Base-by-base conservation (phyloP, 2,329 filamentous ascomycete genomes). In the Pseudogymnoascus verrucosus region DNA sequence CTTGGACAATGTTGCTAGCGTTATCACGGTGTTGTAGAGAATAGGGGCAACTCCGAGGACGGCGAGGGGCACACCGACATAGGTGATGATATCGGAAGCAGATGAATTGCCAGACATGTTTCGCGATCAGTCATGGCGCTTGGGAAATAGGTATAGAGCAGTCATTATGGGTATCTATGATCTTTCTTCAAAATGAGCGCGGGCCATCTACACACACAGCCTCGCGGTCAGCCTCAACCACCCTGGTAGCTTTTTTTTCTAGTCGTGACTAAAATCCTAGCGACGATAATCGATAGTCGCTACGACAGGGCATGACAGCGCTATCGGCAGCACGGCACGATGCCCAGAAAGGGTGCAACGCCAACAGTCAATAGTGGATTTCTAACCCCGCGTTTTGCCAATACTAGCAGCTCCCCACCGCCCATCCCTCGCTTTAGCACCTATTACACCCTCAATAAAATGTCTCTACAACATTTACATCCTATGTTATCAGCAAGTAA, bases 11-110 rank as follows among this genome's bases (percentile, higher is more conserved):
- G 84, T 85, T 12, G 83, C 76, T 26, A 88, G 79, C 2, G 84
- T 86, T 26, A 81, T 78, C 62, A 84, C 75, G 19, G 82, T 87
- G 69, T 87, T 89, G 75, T 88, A 89, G 47, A 89, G 76, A 61
- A 88, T 88, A 0, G 86, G 86, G 5, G 88, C 76, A 21, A 88
- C 81, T 47, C 82, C 83, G 1, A 87, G 73, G 1, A 86, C 78
- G 1, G 82, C 84, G 16, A 87, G 75, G 1, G 85, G 85, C 2
- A 87, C 76, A 67, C 81, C 81, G 40, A 84, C 78, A 64, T 82
- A 83, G 23, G 81, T 83, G 72, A 84, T 83, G 64, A 84, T 79
- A 65, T 83, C 78, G 8, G 77, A 75, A 42, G 78, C 73, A 5
- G 73, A 75, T 6, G 37, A 14, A 21, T 57, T 31, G n/a, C n/a